Evolutionary conservation across 1,284 basidiomycete species (phyloP).

Genomic region (Heterobasidion occidentale): DNA sequence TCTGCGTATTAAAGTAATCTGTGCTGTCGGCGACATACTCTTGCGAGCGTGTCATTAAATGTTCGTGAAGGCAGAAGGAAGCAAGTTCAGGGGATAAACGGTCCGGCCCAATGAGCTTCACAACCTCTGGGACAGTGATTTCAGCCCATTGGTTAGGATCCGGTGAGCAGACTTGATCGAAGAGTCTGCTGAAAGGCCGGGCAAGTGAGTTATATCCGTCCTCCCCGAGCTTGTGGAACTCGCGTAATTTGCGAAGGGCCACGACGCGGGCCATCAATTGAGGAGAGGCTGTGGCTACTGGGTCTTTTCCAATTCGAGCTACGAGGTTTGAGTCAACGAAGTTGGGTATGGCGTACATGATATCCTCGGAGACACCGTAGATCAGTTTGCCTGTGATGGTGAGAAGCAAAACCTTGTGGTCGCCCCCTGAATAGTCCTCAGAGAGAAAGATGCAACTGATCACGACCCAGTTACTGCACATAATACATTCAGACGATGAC

Average conservation of each 20-base stretch:
- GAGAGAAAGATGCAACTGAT: not conserved
- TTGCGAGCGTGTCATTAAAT: slow-evolving; percentile 58
- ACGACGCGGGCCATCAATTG: slow-evolving; percentile 50
- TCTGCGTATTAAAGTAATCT: slow-evolving; percentile 48
- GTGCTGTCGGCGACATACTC: slow-evolving; percentile 58
- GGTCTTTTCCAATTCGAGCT: slow-evolving; percentile 35
- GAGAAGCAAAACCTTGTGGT: slow-evolving; percentile 1
- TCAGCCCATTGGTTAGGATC: slow-evolving; percentile 43
- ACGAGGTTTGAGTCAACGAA: slow-evolving; percentile 40
- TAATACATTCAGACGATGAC: not conserved
- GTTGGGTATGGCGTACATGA: slow-evolving; percentile 50
- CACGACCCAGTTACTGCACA: not conserved
- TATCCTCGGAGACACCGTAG: slow-evolving; percentile 25
- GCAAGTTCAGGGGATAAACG: slow-evolving; percentile 21
- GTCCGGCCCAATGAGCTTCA: slow-evolving; percentile 31
- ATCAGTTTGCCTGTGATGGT: slow-evolving; percentile 1
- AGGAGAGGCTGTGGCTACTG: slow-evolving; percentile 17
- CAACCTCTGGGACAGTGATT: slow-evolving; percentile 43
- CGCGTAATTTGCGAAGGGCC: slow-evolving; percentile 44
- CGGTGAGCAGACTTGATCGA: slow-evolving; percentile 36
- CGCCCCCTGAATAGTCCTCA: not conserved
- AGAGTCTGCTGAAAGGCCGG: slow-evolving; percentile 27
- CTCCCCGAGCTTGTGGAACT: slow-evolving; percentile 38
- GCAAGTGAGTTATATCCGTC: slow-evolving; percentile 28
- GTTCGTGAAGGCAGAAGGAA: slow-evolving; percentile 65